A percentile compares a stretch with the other conserved stretches of the same genome.
Evolutionary conservation across 2,329 filamentous ascomycete genomes (phyloP).

Genomic region (Sporothrix sp.): DNA sequence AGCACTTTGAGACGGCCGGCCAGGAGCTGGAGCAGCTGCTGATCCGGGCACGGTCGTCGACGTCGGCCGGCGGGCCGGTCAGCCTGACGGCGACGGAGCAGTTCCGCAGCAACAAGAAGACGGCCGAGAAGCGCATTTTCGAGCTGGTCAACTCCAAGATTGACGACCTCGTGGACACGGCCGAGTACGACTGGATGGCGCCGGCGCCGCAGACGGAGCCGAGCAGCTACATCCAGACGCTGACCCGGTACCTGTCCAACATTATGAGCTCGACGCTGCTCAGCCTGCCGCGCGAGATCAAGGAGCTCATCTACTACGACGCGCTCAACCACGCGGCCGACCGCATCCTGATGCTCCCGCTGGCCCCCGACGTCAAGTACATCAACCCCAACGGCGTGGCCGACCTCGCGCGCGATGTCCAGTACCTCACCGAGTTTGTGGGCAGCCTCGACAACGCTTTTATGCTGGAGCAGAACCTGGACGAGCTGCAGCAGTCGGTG

Average conservation of each 20-base stretch:
- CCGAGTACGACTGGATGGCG: conserved; percentile 81
- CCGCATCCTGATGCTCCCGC: conserved; percentile 69
- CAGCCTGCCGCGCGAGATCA: conserved; percentile 89
- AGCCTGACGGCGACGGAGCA: conserved; percentile 73
- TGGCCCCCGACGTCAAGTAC: conserved; percentile 67
- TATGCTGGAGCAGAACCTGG: conserved; percentile 80
- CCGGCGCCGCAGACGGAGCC: conserved; percentile 58
- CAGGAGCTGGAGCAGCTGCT: conserved; percentile 79
- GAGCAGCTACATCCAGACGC: conserved; percentile 88
- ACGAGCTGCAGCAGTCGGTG: conserved; percentile 89
- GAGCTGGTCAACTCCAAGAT: conserved; percentile 98
- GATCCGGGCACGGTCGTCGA: conserved; percentile 73
- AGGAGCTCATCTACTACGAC: conserved; percentile 96
- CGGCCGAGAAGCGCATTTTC: conserved; percentile 93
- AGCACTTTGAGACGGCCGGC: conserved; percentile 93
- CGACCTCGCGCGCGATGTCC: conserved; percentile 71
- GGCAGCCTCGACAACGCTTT: conserved; percentile 71
- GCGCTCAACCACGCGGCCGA: conserved; percentile 83
- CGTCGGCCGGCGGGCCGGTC: conserved; percentile 69
- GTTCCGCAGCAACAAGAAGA: conserved; percentile 86
- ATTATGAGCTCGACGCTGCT: conserved; percentile 95
- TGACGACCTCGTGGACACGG: conserved; percentile 91
- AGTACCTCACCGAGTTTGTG: conserved; percentile 78
- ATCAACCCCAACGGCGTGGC: conserved; percentile 83
- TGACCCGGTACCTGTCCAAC: conserved; percentile 85